A percentile compares a stretch with the other conserved stretches of the same genome.
These are phyloP conservation scores for Oryza nivara DNA, from an alignment of 176 grass and related monocot species.

Conservation along the genomic window DNA sequence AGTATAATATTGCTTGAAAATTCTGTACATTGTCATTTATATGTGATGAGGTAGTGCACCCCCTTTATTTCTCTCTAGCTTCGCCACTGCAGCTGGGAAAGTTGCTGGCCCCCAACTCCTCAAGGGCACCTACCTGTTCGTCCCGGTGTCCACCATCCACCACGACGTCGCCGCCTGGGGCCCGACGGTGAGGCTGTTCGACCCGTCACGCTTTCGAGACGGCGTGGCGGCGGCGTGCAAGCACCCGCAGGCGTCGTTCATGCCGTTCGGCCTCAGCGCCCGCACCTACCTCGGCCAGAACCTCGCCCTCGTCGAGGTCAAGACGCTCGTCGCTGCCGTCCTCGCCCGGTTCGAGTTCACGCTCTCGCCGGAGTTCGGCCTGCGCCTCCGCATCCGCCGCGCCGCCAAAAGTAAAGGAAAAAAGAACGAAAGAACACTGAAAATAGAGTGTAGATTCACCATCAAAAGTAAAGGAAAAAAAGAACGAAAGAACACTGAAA, in stretches of 20 bases:
- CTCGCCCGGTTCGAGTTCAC: slow-evolving; percentile 38
- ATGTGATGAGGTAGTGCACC: too few relatives aligned
- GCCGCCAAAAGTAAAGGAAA: background rate
- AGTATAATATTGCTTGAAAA: too few relatives aligned
- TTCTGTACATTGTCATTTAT: too few relatives aligned
- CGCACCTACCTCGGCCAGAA: slow-evolving; percentile 66
- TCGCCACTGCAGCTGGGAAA: slow-evolving; percentile 30
- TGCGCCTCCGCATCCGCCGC: too few relatives aligned
- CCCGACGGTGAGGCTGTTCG: slow-evolving; percentile 39
- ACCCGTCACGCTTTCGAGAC: slow-evolving; percentile 44
- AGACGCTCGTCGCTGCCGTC: slow-evolving; percentile 52
- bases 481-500: slow-evolving; percentile 18
- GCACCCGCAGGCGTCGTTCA: slow-evolving; percentile 59
- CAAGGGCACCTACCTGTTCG: slow-evolving; percentile 60
- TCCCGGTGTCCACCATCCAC: slow-evolving; percentile 59
- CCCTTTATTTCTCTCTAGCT: too few relatives aligned
- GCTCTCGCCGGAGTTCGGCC: slow-evolving; percentile 47
- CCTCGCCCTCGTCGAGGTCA: slow-evolving; percentile 70
- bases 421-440: slow-evolving; percentile 22
- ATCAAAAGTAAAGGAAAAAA: background rate
- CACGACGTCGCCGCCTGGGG: slow-evolving; percentile 51
- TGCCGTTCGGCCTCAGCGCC: slow-evolving; percentile 66
- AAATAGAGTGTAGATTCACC: slow-evolving; percentile 15
- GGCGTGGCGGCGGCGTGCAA: slow-evolving; percentile 53
- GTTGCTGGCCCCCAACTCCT: slow-evolving; percentile 29